Evolutionary conservation across 2,329 filamentous ascomycete species (phyloP).

Genomic region (Grosmannia huntii): DNA sequence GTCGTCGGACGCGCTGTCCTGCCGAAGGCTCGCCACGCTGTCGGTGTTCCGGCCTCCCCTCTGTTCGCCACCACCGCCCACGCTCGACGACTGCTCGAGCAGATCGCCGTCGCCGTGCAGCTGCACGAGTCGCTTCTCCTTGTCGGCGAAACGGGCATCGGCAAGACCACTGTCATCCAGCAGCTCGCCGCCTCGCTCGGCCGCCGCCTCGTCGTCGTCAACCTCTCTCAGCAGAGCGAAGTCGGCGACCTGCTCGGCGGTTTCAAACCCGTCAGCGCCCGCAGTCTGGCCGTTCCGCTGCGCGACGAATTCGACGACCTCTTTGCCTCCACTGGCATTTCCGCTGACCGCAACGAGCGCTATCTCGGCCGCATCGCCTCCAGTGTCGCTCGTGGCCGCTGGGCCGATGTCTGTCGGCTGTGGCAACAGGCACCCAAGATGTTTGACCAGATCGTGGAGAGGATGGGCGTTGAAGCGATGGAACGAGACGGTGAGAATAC

Average conservation of each 20-base stretch:
- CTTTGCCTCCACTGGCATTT: constrained; percentile 75
- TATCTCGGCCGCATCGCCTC: constrained; percentile 75
- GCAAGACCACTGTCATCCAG: constrained; percentile 93
- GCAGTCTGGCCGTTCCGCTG: constrained; percentile 75
- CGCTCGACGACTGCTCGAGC: constrained; percentile 73
- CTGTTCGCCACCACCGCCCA: constrained; percentile 82
- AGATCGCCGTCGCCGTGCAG: constrained; percentile 71
- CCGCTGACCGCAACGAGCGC: constrained; percentile 71
- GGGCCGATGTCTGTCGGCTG: constrained; percentile 72
- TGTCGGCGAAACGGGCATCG: constrained; percentile 97
- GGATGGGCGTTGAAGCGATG: too few species aligned
- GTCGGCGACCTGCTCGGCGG: constrained; percentile 90
- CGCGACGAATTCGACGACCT: constrained; percentile 90
- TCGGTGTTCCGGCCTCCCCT: constrained; percentile 18
- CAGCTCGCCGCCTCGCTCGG: constrained; percentile 76
- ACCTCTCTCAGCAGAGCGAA: constrained; percentile 95
- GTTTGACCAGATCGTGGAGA: constrained; percentile 58
- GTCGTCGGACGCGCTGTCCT: constrained; percentile 55
- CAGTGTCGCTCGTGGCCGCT: constrained; percentile 68
- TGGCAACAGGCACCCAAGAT: constrained; percentile 85
- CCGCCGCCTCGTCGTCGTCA: constrained; percentile 81
- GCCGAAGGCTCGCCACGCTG: constrained; percentile 29
- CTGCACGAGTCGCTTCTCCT: constrained; percentile 81
- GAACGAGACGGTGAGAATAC: too few species aligned
- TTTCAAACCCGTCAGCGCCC: constrained; percentile 88